A percentile compares a stretch with the other conserved stretches of the same genome.
Evolutionary conservation across 75 land plant genomes (phyloP).

Genomic region (Pinus tabuliformis): DNA sequence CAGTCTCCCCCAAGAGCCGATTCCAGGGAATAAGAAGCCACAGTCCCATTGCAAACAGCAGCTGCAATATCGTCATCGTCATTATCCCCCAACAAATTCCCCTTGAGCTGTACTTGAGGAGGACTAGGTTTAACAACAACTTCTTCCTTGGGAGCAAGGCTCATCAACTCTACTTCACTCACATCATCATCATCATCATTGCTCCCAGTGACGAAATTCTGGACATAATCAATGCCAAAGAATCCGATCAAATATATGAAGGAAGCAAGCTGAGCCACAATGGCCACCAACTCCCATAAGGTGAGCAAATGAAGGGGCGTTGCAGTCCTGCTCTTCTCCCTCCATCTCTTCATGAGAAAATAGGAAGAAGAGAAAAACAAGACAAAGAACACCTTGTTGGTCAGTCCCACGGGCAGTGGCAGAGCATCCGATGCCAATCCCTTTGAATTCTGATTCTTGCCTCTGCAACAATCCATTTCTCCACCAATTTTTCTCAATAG

Average conservation of each 20-base stretch:
- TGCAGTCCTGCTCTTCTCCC: constrained; percentile 75
- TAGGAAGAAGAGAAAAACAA: constrained; percentile 56
- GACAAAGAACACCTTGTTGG: constrained; percentile 65
- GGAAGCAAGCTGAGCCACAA: constrained; percentile 62
- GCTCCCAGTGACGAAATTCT: constrained; percentile 21
- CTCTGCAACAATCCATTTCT: too few relatives aligned
- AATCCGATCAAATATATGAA: constrained; percentile 81
- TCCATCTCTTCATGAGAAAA: constrained; percentile 71
- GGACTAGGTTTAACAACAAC: neutral
- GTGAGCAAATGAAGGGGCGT: constrained; percentile 67
- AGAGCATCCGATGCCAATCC: constrained; percentile 23
- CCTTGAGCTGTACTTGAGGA: constrained; percentile 13
- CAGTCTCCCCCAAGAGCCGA: constrained; percentile 65
- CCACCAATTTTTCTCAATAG: too few relatives aligned
- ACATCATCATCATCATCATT: constrained; percentile 9
- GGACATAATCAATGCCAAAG: constrained; percentile 81
- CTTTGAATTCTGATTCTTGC: too few relatives aligned
- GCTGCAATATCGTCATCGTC: constrained; percentile 52
- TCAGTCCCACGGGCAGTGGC: constrained; percentile 55
- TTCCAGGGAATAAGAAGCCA: constrained; percentile 63
- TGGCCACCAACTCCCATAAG: constrained; percentile 53
- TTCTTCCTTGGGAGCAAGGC: neutral
- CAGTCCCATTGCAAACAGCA: constrained; percentile 38
- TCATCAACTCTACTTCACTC: neutral
- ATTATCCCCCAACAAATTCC: constrained; percentile 10